phyloP scores from a whole-genome alignment of 2,329 filamentous ascomycete species.

The Sordariomycetes sp. region DNA sequence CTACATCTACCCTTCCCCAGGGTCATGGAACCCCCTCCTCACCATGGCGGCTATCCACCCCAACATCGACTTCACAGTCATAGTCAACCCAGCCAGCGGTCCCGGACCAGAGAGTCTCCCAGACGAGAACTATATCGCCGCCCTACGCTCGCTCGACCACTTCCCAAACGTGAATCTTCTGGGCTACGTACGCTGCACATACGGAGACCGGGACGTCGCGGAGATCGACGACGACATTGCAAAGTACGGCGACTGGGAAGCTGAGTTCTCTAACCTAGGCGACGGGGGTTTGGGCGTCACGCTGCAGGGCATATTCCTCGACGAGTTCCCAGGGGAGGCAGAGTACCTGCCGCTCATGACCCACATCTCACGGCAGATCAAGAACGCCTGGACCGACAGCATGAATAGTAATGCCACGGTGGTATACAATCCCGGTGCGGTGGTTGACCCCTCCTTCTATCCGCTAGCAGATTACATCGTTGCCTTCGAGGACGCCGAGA shows the following conservation, averaged over 20 bases:
- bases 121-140: conserved; percentile 14
- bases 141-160: conserved; percentile 10
- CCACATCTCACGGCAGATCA: conserved; percentile 12
- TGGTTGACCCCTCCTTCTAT: conserved; percentile 24
- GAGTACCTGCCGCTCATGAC: conserved; percentile 11
- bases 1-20: conserved; percentile 18
- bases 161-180: conserved; percentile 13
- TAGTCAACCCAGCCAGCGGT: conserved; percentile 17
- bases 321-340: conserved; percentile 24
- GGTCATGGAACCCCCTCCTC: conserved; percentile 15
- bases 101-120: conserved; percentile 13
- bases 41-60: conserved; percentile 10
- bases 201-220: conserved; percentile 10
- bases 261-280: conserved; percentile 8
- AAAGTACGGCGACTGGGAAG: conserved; percentile 28
- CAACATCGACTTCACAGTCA: conserved; percentile 13
- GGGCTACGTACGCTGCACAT: conserved; percentile 17
- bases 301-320: conserved; percentile 33
- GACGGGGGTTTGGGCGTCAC: conserved; percentile 12
- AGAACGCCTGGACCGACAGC: conserved; percentile 7
- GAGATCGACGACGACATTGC: conserved; percentile 22
- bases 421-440: conserved; percentile 29
- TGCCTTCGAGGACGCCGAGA: conserved; percentile 22
- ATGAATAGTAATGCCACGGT: conserved; percentile 10
- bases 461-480: conserved; percentile 26